Evolutionary conservation across 352 stramenopile species (phyloP), one percentile per base, ranked within the genome.

Genomic region (Phytopythium delawarense): DNA sequence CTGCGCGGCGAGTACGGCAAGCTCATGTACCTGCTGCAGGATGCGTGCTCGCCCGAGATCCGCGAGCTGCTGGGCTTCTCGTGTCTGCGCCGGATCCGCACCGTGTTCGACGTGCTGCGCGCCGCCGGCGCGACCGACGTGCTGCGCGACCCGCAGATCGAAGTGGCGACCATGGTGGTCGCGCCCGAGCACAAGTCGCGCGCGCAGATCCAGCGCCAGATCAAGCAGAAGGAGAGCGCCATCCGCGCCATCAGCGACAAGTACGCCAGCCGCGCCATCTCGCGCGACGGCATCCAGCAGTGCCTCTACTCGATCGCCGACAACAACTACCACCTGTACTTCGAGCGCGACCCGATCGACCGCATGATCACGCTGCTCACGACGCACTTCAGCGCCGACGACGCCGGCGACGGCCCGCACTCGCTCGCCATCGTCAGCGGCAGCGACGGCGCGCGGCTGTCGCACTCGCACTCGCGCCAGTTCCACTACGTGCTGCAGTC

Each of bases 241-340:
- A 96, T 98, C 56, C 76, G 81, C 48, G 71, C 80, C 52, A 84
- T 98, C 68, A 96, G 89, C 59, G 67, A 81, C 34, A 84, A 87
- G 54, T 96, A 92, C 64, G 65, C 76, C 18, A 81, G 63, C 56
- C 65, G 56, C 42, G 62, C 70, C 23, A 71, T 91, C 58, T 74
- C 72, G 44, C 72, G 74, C 28, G 94, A 98, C 45, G 80, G 84
- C 25, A 96, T 99, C 55, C 87, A 98, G 71, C 88, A 97, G 59
- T 98, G 96, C 65, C 80, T 99, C 12, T 98, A 98, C 72, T 98
- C 88, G 49, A 98, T 99, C 63, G 91, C 91, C 28, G 96, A 99
- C 75, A 99, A 99, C 77, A 96, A 98, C 69, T 98, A 96, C 53
- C 98, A 98, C 71, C 71, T 99, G 54, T 98, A 99, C 74, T 98